These are phyloP conservation scores for Gossypium trilobum DNA, from an alignment of 441 rosid species.

Conservation along the genomic window DNA sequence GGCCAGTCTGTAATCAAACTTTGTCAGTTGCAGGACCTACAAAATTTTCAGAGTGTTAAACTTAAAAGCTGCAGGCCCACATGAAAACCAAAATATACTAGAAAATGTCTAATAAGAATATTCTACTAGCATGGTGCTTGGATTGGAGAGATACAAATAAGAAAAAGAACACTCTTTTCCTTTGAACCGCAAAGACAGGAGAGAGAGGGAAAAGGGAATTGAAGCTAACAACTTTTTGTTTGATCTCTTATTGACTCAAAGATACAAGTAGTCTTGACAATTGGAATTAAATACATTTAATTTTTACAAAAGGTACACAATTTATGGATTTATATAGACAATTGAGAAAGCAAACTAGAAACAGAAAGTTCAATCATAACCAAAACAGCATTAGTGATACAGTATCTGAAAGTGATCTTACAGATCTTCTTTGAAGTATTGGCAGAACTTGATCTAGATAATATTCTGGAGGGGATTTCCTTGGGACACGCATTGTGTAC, in stretches of 20 bases:
- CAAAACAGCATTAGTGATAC: neutral
- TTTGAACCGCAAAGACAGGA: neutral
- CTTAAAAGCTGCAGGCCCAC: slow-evolving; percentile 15
- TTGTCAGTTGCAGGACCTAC: slow-evolving; percentile 93
- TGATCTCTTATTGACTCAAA: neutral
- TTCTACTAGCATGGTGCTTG: neutral
- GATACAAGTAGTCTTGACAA: neutral
- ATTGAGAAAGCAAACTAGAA: neutral
- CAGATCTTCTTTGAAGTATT: slow-evolving; percentile 65
- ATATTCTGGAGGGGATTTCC: slow-evolving; percentile 88
- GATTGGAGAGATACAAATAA: neutral
- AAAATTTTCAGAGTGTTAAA: slow-evolving; percentile 22
- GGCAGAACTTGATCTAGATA: slow-evolving; percentile 96
- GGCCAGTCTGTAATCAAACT: slow-evolving; percentile 94
- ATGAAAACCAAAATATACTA: slow-evolving; percentile 8
- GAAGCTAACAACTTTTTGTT: neutral
- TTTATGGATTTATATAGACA: neutral
- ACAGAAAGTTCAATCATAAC: neutral
- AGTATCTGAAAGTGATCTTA: slow-evolving; percentile 27
- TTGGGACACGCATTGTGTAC: slow-evolving; percentile 87
- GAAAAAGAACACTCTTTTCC: neutral
- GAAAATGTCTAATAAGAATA: neutral
- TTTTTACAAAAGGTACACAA: neutral
- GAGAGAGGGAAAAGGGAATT: neutral
- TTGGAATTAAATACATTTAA: neutral